Base-by-base conservation (phyloP, 768 basidiomycete genomes). In the Scleroderma bovista region DNA sequence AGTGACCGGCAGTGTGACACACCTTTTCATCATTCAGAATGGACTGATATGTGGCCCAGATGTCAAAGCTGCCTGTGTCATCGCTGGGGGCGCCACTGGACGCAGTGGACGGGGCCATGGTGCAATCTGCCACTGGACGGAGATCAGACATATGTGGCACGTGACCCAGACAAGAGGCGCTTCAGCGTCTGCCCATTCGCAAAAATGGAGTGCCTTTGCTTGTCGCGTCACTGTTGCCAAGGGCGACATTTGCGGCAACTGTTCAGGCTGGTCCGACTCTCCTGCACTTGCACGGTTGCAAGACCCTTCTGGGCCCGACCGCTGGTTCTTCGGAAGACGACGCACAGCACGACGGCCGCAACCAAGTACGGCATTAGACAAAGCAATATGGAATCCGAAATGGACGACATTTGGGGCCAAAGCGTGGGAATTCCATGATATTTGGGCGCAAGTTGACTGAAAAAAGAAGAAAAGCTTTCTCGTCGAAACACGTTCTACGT, bases 401-500 rank as follows among this genome's bases (percentile, higher is more conserved):
- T 34, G 10, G 54, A 51, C 1, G 42, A n/a, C 45, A 55, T 53
- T 60, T 1, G 50, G 53, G 40, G 11, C 6, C 8, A 44, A 59
- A 63, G 55, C 55, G 22, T n/a, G 59, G 16, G 57, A 54, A 59
- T 62, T 45, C 47, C 50, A 31, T 34, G 57, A 16, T 48, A 58
- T 60, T 61, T 39, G 33, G 54, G 43, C 58, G 39, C 31, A 60
- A 57, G 51, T 46, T 45, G 43, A 40, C 34, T 31, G 44, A 60
- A 67, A 65, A n/a, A 59, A 62, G 65, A 61, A 62, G 64, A 58
- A 62, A 60, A 58, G 65, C 72, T 73, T 75, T 29, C 73, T 72
- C 75, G 75, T 73, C 78, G 81, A 77, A 83, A 83, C 83, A 86
- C 83, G 83, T 86, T 84, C 81, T 76, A 78, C 76, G 79, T 78